Base-by-base conservation (phyloP, 495 filamentous ascomycete genomes). In the Glonium stellatum region DNA sequence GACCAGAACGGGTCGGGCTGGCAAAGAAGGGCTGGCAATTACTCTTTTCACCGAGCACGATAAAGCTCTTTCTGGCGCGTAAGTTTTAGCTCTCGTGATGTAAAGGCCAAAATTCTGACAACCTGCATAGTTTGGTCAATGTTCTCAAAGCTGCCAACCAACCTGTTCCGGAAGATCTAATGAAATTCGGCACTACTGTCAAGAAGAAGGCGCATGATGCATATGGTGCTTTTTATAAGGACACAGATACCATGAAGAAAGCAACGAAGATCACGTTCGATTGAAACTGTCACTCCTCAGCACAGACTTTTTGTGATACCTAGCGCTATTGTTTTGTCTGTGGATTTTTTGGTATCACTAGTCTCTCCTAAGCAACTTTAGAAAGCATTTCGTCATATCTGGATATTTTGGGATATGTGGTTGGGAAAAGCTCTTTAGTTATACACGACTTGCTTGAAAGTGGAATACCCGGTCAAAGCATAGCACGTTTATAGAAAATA, bases 111-210 rank as follows among this genome's bases (percentile, higher is more conserved):
- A 44, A 12, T 23, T 54, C 64, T 69, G 35, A 71, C 37, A 18
- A 21, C 5, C 12, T 36, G 39, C 60, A 11, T 59, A 83, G 81
- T 18, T 78, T 98, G 58, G 87, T 97, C 72, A 97, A 97, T 69
- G 90, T 98, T 51, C 79, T 98, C 39, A 90, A 87, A 70, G 88
- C 84, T 10, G 92, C 93, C 5, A 87, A 88, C 52, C 93, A 97
- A 69, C 79, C 84, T 5, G 87, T 98, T 0, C 93, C 93, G 4
- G 89, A 96, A 37, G 87, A 84, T 12, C 74, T 97, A 37, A 72
- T 96, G 61, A 96, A 93, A 69, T 98, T 96, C 62, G 93, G 93
- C 55, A 92, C 88, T n/a, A 97, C 92, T 13, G 93, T 98, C 34
- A 97, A 97, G 81, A 96, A 95, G 80, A 97, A 97, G 88, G 83